Percentiles rank a stretch among this genome's conserved stretches.
These are phyloP conservation scores for Pinus taeda DNA, from an alignment of 75 land plant genomes.

Conservation along the genomic window DNA sequence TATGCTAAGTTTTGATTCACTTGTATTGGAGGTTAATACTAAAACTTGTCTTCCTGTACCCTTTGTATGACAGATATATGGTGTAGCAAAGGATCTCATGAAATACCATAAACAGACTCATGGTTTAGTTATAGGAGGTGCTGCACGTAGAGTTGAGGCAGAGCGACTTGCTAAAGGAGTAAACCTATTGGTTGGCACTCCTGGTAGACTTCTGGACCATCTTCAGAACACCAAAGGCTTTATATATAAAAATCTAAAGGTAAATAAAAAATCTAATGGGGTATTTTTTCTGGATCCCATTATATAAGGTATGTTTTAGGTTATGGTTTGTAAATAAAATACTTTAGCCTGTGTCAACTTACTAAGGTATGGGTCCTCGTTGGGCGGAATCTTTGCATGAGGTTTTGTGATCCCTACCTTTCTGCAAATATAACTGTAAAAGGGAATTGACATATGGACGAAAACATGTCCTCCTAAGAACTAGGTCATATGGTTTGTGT, in stretches of 20 bases:
- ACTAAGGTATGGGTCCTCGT: neutral
- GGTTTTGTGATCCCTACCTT: neutral
- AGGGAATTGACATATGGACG: neutral
- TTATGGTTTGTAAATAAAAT: neutral
- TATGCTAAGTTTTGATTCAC: too few species aligned
- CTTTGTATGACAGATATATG: conserved; percentile 69
- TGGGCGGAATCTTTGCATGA: neutral
- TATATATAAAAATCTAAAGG: conserved; percentile 80
- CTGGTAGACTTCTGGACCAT: conserved; percentile 99
- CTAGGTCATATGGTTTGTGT: too few species aligned
- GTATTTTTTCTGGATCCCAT: neutral
- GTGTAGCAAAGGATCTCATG: conserved; percentile 87
- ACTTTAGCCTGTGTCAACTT: neutral
- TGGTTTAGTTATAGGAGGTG: conserved; percentile 91
- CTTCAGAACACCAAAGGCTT: conserved; percentile 93
- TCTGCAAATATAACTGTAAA: neutral
- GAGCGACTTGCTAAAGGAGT: conserved; percentile 90
- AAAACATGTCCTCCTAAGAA: neutral
- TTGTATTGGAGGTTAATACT: neutral
- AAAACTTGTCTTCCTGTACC: neutral
- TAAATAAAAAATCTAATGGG: conserved; percentile 11
- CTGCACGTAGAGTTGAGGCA: conserved; percentile 71
- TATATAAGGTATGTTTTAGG: neutral
- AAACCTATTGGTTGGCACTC: conserved; percentile 86
- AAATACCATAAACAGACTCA: conserved; percentile 88